Evolutionary conservation across 768 basidiomycete species (phyloP).

Genomic region (Pilatotrama ljubarskyi): DNA sequence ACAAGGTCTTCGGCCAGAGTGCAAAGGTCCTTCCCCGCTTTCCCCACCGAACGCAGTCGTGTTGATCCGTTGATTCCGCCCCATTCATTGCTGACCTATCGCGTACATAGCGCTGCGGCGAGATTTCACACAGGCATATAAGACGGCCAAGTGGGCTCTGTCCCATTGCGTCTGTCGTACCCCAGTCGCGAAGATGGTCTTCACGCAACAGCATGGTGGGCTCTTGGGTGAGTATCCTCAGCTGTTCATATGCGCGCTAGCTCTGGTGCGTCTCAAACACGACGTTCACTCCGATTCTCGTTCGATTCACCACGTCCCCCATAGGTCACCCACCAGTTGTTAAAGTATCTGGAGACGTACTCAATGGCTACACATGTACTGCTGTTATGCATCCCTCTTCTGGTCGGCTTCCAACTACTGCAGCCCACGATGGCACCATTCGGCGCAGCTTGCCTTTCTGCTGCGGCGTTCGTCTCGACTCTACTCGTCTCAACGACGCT

Average conservation of each 20-base stretch:
- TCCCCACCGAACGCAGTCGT: too few relatives aligned
- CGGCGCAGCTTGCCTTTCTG: not conserved
- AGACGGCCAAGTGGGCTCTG: too few relatives aligned
- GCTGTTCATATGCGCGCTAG: not conserved
- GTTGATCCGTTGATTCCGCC: too few relatives aligned
- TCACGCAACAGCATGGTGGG: not conserved
- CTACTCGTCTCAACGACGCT: slow-evolving; percentile 26
- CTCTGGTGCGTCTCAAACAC: not conserved
- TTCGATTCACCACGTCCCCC: too few relatives aligned
- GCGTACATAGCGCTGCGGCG: too few relatives aligned
- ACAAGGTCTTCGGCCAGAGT: too few relatives aligned
- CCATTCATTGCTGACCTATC: too few relatives aligned
- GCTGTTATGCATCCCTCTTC: not conserved
- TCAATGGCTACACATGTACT: not conserved
- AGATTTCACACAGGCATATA: too few relatives aligned
- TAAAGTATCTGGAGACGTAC: not conserved
- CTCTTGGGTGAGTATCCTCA: not conserved
- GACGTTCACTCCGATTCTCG: not conserved
- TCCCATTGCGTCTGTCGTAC: not conserved
- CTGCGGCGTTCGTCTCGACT: not conserved
- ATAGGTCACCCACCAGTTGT: slow-evolving; percentile 3
- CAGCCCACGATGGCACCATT: not conserved
- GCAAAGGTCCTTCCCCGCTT: too few relatives aligned
- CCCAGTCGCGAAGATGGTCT: not conserved
- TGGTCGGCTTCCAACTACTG: not conserved